Conservation (phyloP, 805 yeast species). For the Ogataea paradorogensis region DNA sequence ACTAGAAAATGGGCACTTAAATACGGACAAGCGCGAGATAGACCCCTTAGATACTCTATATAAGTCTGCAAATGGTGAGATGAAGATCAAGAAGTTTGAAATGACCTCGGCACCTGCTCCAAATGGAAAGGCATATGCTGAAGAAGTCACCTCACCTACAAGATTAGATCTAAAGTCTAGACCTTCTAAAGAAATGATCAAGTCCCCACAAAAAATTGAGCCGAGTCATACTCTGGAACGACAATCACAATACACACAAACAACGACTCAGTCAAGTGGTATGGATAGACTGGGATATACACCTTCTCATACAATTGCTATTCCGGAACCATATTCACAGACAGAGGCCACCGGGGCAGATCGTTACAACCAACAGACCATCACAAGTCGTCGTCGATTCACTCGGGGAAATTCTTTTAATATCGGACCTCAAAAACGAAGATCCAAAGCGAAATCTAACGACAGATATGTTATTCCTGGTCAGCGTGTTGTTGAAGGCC, state of each 20-base stretch:
- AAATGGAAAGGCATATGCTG: background rate
- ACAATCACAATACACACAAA: constrained; percentile 11
- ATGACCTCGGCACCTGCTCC: constrained; percentile 1
- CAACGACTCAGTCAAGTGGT: constrained; percentile 20
- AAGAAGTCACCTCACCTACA: constrained; percentile 1
- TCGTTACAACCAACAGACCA: constrained; percentile 16
- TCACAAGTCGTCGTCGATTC: constrained; percentile 18
- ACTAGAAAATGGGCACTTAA: constrained; percentile 3
- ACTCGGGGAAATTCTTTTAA: constrained; percentile 24
- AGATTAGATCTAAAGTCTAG: constrained; percentile 3
- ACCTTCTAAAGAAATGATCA: constrained; percentile 12
- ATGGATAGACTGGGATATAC: constrained; percentile 27
- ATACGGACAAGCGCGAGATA: background rate
- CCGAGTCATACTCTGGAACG: constrained; percentile 8
- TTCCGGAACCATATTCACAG: constrained; percentile 29
- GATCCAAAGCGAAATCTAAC: constrained; percentile 25
- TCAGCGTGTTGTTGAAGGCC: constrained; percentile 62
- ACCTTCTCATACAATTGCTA: constrained; percentile 28
- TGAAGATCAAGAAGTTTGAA: constrained; percentile 18
- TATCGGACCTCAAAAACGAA: constrained; percentile 20
- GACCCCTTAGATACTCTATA: constrained; percentile 6
- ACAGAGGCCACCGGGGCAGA: constrained; percentile 20
- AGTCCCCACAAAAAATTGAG: too few relatives aligned
- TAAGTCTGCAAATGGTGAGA: constrained; percentile 12
- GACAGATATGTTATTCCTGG: constrained; percentile 33